Base-by-base conservation (phyloP, 148 eudicot species). In the Vaccinium vitisidaea region DNA sequence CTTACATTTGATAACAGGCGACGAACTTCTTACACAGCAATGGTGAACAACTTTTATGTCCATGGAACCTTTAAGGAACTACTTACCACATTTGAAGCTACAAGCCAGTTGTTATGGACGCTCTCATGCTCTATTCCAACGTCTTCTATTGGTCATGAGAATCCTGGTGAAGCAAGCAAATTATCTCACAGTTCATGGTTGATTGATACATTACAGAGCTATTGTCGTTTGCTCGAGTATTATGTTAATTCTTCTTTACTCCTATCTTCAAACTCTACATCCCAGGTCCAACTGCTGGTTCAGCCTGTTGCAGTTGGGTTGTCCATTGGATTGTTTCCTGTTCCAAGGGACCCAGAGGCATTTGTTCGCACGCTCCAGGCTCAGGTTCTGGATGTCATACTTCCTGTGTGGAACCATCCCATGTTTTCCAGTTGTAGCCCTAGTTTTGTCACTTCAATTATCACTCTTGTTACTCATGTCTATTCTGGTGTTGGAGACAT, bases 321-420 rank as follows among this genome's bases (percentile, higher is more conserved):
- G 87, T 96, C 99, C 61, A 95, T 96, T 86, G 99, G 99, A 75
- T 86, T 96, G 89, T 96, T 96, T 88, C 99, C 99, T 85, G 96
- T 96, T 86, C 99, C 99, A 13, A 92, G 93, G 75, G 99, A 96
- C 56, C 95, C 98, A 50, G 98, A 96, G 87, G 96, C 89, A 65
- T 96, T 96, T 90, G 94, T 95, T 58, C 94, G 99, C 15, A 93
- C 95, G 96, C 92, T 96, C 75, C 99, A 96, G 87, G 89, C 94
- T 75, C 99, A 96, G 86, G 98, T 95, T 86, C 90, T 96, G 82
- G 99, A 96, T 88, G 98, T 96, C 88, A 88, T 95, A 88, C 94
- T 95, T 92, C 98, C 99, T 48, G 87, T 95, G 30, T 96, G 99
- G 99, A 96, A 95, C 80, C 95, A 96, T 83, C 91, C 94, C 11